Conservation (phyloP, 805 yeast species). For the Metschnikowia drakensbergensis region DNA sequence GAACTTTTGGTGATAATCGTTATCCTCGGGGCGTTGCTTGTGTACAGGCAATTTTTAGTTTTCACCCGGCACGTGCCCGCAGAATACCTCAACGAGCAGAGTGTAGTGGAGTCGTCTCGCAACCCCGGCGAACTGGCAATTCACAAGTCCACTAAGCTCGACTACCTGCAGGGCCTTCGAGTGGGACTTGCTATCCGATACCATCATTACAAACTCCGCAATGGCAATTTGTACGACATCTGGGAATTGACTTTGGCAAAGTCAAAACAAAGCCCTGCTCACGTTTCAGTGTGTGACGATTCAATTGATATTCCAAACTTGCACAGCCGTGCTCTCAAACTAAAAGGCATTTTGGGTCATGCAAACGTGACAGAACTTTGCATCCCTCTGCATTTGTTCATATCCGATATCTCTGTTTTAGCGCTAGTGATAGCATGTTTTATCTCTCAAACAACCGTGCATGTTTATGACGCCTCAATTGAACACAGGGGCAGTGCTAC, state of each 20-base stretch:
- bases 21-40: slow-evolving; percentile 16
- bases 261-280: slow-evolving; percentile 22
- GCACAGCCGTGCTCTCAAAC: slow-evolving; percentile 26
- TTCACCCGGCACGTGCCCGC: slow-evolving; percentile 53
- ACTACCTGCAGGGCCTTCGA: slow-evolving; percentile 64
- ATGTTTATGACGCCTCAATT: slow-evolving; percentile 28
- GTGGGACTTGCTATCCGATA: slow-evolving; percentile 65
- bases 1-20: slow-evolving; percentile 15
- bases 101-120: slow-evolving; percentile 63
- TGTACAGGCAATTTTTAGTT: slow-evolving; percentile 26
- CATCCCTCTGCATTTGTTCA: slow-evolving; percentile 15
- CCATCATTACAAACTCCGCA: slow-evolving; percentile 59
- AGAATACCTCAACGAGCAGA: slow-evolving; percentile 58
- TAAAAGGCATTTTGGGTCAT: slow-evolving; percentile 22
- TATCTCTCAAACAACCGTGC: slow-evolving; percentile 38
- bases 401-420: slow-evolving; percentile 26
- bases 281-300: slow-evolving; percentile 21
- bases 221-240: slow-evolving; percentile 71
- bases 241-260: slow-evolving; percentile 50
- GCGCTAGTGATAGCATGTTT: slow-evolving; percentile 43
- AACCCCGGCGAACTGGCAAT: slow-evolving; percentile 67
- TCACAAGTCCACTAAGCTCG: slow-evolving; percentile 70
- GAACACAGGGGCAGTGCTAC: not conserved
- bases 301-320: slow-evolving; percentile 19
- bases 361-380: slow-evolving; percentile 25